These are phyloP conservation scores for Chlorociboria aeruginascens DNA, from an alignment of 495 filamentous ascomycete species.

Conservation along the genomic window DNA sequence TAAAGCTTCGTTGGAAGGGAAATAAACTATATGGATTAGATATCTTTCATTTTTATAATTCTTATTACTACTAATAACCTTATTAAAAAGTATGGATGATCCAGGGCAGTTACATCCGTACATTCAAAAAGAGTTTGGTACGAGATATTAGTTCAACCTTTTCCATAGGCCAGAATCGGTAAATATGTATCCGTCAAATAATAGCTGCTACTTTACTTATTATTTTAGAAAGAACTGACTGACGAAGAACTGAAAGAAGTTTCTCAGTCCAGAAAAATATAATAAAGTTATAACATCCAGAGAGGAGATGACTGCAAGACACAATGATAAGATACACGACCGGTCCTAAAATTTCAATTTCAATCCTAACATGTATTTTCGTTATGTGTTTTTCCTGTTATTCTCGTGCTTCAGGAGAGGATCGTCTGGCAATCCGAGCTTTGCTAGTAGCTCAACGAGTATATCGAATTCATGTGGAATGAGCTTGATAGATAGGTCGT, in stretches of 20 bases:
- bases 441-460: too few species aligned
- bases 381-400: too few species aligned
- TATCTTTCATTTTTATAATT: background rate
- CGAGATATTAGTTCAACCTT: conserved; percentile 2
- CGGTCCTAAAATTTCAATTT: background rate
- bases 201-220: background rate
- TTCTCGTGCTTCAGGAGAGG: too few species aligned
- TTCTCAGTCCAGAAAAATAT: background rate
- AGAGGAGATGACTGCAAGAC: conserved; percentile 1
- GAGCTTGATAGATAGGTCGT: too few species aligned
- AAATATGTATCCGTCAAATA: background rate
- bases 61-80: background rate
- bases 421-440: too few species aligned
- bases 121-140: conserved; percentile 2
- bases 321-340: background rate
- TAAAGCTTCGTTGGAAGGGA: conserved; percentile 1
- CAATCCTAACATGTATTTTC: too few species aligned
- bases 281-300: background rate
- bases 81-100: background rate
- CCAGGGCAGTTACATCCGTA: conserved; percentile 1
- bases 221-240: background rate
- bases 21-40: conserved; percentile 7
- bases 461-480: too few species aligned
- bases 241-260: conserved; percentile 1
- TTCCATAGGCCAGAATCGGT: background rate